These are phyloP conservation scores for Stropharia rugosoannulata DNA, from an alignment of 768 basidiomycete genomes.

Conservation along the genomic window DNA sequence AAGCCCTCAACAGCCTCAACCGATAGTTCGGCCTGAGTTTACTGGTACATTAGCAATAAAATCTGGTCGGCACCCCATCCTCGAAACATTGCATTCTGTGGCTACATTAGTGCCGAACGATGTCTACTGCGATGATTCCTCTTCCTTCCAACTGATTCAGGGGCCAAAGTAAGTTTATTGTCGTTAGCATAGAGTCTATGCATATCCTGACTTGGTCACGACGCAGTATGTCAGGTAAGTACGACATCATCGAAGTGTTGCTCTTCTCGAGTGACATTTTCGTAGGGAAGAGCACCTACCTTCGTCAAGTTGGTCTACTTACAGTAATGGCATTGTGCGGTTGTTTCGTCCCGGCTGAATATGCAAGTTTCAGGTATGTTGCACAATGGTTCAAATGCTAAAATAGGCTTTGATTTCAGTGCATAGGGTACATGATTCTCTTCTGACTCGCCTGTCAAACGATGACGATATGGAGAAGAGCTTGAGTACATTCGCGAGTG, in stretches of 20 bases:
- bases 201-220: neutral
- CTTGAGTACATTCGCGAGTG: slow-evolving; percentile 92
- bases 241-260: too few species aligned
- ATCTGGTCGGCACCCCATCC: slow-evolving; percentile 83
- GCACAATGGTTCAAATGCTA: neutral
- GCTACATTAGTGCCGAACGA: slow-evolving; percentile 86
- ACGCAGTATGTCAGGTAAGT: slow-evolving; percentile 44
- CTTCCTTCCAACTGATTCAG: slow-evolving; percentile 88
- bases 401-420: neutral
- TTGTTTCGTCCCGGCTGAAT: slow-evolving; percentile 91
- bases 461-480: slow-evolving; percentile 91
- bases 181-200: neutral
- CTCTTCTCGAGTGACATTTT: too few species aligned
- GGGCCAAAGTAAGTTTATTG: slow-evolving; percentile 72
- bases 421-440: slow-evolving; percentile 72
- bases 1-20: neutral
- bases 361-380: slow-evolving; percentile 78
- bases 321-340: slow-evolving; percentile 87
- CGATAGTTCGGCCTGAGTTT: slow-evolving; percentile 84
- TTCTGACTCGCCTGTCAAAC: slow-evolving; percentile 88
- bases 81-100: slow-evolving; percentile 69
- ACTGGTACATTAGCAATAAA: slow-evolving; percentile 90
- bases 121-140: slow-evolving; percentile 81
- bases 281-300: slow-evolving; percentile 88
- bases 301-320: slow-evolving; percentile 84